Evolutionary conservation across 495 filamentous ascomycete genomes (phyloP).

Genomic region (Cercophora samala): DNA sequence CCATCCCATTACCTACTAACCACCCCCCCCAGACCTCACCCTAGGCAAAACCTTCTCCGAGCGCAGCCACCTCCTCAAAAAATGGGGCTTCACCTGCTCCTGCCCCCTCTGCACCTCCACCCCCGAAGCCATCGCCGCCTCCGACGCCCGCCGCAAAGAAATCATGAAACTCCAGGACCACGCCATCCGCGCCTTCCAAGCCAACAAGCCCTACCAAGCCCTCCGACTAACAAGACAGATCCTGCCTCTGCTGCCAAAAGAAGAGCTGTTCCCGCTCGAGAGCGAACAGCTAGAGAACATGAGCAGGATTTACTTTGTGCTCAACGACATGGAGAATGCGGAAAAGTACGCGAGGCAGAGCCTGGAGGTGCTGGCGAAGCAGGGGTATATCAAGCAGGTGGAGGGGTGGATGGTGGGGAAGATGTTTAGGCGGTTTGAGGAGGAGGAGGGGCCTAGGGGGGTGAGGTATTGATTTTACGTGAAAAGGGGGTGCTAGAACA

Average conservation of each 20-base stretch:
- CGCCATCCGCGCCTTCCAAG: conserved; percentile 34
- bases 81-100: conserved; percentile 40
- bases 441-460: conserved; percentile 14
- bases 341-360: conserved; percentile 32
- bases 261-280: conserved; percentile 36
- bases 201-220: conserved; percentile 31
- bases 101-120: conserved; percentile 39
- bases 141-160: conserved; percentile 35
- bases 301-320: conserved; percentile 38
- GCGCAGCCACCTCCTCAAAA: conserved; percentile 28
- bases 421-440: conserved; percentile 22
- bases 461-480: neutral
- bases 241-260: conserved; percentile 31
- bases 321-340: conserved; percentile 34
- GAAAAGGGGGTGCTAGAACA: no score
- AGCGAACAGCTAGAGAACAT: conserved; percentile 42
- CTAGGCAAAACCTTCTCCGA: conserved; percentile 31
- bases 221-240: conserved; percentile 35
- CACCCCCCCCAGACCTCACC: conserved; percentile 23
- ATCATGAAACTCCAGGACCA: conserved; percentile 33
- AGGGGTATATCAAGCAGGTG: conserved; percentile 21
- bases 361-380: conserved; percentile 34
- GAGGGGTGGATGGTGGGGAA: conserved; percentile 10
- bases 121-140: conserved; percentile 28
- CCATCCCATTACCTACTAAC: conserved; percentile 8